These are phyloP conservation scores for Pichia membranifaciens DNA, from an alignment of 805 yeast genomes.

Conservation along the genomic window DNA sequence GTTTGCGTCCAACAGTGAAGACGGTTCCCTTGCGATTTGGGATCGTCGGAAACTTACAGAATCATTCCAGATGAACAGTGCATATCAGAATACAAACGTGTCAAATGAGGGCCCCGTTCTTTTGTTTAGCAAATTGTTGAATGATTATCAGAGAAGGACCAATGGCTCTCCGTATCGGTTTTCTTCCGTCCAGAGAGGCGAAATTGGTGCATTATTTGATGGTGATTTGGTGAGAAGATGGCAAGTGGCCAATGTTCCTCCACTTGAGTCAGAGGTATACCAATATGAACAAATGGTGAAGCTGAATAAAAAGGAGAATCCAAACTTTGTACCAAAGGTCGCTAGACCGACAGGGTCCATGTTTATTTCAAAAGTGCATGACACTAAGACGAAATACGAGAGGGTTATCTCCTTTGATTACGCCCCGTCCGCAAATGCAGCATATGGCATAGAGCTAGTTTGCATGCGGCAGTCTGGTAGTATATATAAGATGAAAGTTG, in stretches of 20 bases:
- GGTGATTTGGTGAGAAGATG: constrained; percentile 77
- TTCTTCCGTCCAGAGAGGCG: constrained; percentile 60
- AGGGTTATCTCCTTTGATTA: constrained; percentile 84
- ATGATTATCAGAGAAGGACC: constrained; percentile 52
- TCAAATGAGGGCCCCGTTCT: constrained; percentile 47
- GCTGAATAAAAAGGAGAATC: constrained; percentile 18
- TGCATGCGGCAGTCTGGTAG: constrained; percentile 92
- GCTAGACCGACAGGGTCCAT: constrained; percentile 43
- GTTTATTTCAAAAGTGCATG: constrained; percentile 72
- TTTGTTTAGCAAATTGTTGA: constrained; percentile 54
- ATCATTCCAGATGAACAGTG: constrained; percentile 12
- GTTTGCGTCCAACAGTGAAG: constrained; percentile 75
- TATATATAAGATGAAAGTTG: constrained; percentile 70
- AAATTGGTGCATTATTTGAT: constrained; percentile 71
- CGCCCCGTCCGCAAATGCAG: constrained; percentile 45
- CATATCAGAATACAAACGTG: constrained; percentile 12
- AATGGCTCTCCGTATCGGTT: constrained; percentile 63
- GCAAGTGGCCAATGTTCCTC: constrained; percentile 61
- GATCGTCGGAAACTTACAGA: constrained; percentile 57
- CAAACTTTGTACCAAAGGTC: constrained; percentile 11
- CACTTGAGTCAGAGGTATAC: constrained; percentile 22
- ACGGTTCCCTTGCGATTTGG: constrained; percentile 80
- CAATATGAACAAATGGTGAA: constrained; percentile 20
- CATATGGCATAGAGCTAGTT: constrained; percentile 58
- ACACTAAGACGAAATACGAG: constrained; percentile 69